Evolutionary conservation across 805 yeast genomes (phyloP).

Genomic region (Candida nitratophila): DNA sequence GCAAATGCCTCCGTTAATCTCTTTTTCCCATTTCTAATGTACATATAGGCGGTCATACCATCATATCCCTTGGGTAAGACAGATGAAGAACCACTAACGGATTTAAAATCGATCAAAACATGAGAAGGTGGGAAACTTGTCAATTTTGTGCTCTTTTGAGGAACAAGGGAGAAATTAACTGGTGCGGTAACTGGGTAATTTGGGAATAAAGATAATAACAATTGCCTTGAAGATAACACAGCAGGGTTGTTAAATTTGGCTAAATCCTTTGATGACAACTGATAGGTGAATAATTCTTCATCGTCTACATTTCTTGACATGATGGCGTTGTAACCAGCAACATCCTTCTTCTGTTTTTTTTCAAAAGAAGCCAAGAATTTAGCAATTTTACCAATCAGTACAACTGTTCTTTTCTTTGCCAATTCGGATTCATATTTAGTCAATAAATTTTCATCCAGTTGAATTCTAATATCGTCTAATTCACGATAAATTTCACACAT

Average conservation of each 20-base stretch:
- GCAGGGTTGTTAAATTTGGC: conserved; percentile 35
- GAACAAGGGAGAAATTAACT: conserved; percentile 29
- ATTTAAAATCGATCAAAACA: conserved; percentile 69
- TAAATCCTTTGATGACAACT: conserved; percentile 10
- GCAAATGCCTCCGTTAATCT: conserved; percentile 77
- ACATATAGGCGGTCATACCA: conserved; percentile 68
- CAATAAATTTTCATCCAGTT: conserved; percentile 40
- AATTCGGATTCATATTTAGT: conserved; percentile 45
- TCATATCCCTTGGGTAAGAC: conserved; percentile 59
- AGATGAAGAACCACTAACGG: conserved; percentile 52
- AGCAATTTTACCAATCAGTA: conserved; percentile 49
- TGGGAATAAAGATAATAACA: conserved; percentile 64
- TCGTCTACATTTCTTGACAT: conserved; percentile 54
- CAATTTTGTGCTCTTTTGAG: conserved; percentile 40
- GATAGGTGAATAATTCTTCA: conserved; percentile 46
- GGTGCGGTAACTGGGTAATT: conserved; percentile 50
- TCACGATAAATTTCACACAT: conserved; percentile 46
- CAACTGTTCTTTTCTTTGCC: conserved; percentile 45
- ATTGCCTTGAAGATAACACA: conserved; percentile 57
- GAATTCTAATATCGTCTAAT: conserved; percentile 52
- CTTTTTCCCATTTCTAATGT: conserved; percentile 54
- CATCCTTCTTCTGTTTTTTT: conserved; percentile 22
- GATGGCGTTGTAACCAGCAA: conserved; percentile 56
- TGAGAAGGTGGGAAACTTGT: conserved; percentile 51
- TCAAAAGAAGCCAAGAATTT: conserved; percentile 45